Evolutionary conservation across 2,329 filamentous ascomycete species (phyloP).

Genomic region (Plectosphaerella cucumerina): DNA sequence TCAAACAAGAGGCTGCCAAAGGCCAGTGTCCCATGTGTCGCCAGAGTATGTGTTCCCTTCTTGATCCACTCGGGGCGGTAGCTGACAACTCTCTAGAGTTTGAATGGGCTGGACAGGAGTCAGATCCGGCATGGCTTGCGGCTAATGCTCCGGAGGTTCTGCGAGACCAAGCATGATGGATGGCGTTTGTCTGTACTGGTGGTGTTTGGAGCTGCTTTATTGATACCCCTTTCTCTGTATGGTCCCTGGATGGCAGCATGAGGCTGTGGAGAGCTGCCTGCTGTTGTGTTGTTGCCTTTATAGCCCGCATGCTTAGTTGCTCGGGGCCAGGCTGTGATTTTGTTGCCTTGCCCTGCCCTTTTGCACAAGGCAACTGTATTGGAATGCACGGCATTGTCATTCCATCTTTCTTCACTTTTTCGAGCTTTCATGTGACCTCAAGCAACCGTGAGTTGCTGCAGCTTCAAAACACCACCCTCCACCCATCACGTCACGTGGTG

Average conservation of each 20-base stretch:
- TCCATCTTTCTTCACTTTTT: not conserved
- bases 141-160: not conserved
- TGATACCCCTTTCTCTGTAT: conserved; percentile 4
- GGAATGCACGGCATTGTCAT: not conserved
- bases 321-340: not conserved
- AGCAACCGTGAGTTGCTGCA: no score
- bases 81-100: conserved; percentile 24
- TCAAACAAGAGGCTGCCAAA: conserved; percentile 88
- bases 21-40: conserved; percentile 98
- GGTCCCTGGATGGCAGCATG: no score
- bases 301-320: not conserved
- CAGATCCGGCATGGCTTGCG: not conserved
- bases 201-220: conserved; percentile 3
- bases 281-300: not conserved
- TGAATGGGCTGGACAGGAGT: conserved; percentile 33
- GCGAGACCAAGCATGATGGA: conserved; percentile 6
- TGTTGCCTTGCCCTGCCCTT: no score
- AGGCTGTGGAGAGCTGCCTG: not conserved
- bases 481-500: conserved; percentile 8
- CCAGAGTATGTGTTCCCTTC: conserved; percentile 61
- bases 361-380: no score
- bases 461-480: conserved; percentile 1
- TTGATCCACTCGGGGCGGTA: no score
- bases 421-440: not conserved
- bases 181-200: conserved; percentile 5